These are phyloP conservation scores for Saitozyma sp. DNA, from an alignment of 768 basidiomycete species.

Conservation along the genomic window DNA sequence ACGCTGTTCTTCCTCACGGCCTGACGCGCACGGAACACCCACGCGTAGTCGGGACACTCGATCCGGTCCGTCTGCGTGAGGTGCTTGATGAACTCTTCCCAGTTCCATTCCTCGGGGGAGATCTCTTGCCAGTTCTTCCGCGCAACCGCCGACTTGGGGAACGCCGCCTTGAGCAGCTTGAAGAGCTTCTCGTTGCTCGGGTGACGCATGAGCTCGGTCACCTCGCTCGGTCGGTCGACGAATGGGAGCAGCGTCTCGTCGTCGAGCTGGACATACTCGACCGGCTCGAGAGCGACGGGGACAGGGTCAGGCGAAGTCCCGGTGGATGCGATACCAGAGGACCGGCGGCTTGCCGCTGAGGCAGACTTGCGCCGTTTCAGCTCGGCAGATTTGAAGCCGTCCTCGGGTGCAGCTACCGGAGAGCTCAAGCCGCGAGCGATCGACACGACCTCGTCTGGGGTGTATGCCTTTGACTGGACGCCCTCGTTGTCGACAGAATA, in stretches of 20 bases:
- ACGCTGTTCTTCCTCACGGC: constrained; percentile 77
- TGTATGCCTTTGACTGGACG: constrained; percentile 27
- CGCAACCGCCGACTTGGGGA: constrained; percentile 40
- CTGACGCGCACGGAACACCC: constrained; percentile 70
- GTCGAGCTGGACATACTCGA: constrained; percentile 51
- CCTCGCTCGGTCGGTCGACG: constrained; percentile 77
- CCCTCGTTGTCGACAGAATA: constrained; percentile 20
- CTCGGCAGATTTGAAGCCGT: constrained; percentile 41
- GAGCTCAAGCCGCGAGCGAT: constrained; percentile 37
- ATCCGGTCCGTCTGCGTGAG: constrained; percentile 57
- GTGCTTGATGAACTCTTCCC: constrained; percentile 67
- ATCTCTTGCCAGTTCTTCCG: constrained; percentile 56
- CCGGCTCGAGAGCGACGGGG: constrained; percentile 46
- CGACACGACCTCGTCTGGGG: constrained; percentile 47
- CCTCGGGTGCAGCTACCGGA: constrained; percentile 41
- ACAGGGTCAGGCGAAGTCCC: background rate
- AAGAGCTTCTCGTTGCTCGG: constrained; percentile 61
- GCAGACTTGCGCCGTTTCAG: constrained; percentile 40
- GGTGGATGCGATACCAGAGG: background rate
- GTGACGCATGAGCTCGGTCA: constrained; percentile 64
- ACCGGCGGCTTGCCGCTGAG: constrained; percentile 9
- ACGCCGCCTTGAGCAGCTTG: constrained; percentile 45
- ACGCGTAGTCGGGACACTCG: constrained; percentile 67
- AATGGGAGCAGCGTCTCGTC: constrained; percentile 81
- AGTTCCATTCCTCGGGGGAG: constrained; percentile 68